Evolutionary conservation across 164 flowering plant genomes (phyloP), one percentile per base, ranked within the genome.

Genomic region (Liquidambar formosana): DNA sequence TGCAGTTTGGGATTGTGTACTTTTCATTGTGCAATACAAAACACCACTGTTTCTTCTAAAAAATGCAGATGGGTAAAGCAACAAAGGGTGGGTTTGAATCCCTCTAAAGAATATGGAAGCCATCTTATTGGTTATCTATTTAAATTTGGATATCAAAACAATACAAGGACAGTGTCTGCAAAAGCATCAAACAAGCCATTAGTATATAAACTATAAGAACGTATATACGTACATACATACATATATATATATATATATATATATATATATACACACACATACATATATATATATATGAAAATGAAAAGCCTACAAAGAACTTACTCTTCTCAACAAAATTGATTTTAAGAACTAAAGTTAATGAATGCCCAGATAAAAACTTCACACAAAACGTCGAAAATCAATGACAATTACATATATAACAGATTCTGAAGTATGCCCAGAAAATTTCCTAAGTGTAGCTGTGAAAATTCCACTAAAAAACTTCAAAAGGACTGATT

Each of bases 81-180:
- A 71, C 15, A 79, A 75, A 25, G 77, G 77, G 52, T 75, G 76
- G 45, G 78, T 48, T 52, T 75, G 84, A 44, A 91, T 21, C 60
- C 77, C 85, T 82, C 85, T 89, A 70, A 83, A 87, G 61, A 90
- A 62, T 23, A 80, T 72, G 22, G 83, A 84, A 57, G 91, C 90
- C 94, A 89, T 89, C 59, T 57, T 54, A 65, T 8, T 49, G 19
- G 10, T 26, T 49, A 25, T 14, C 51, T 53, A 54, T 9, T 38
- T 12, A 21, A n/a, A 22, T 57, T 63, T 65, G 44, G 21, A 27
- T 48, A 46, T 33, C 75, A 25, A 56, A 62, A 47, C 51, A 63
- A 67, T 6, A 22, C 41, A 3, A 5, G 26, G 25, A 38, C 62
- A n/a, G n/a, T 57, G 51, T 57, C 41, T 25, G 41, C 41, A 33